These are phyloP conservation scores for Starmera amethionina DNA, from an alignment of 805 yeast genomes.

Conservation along the genomic window DNA sequence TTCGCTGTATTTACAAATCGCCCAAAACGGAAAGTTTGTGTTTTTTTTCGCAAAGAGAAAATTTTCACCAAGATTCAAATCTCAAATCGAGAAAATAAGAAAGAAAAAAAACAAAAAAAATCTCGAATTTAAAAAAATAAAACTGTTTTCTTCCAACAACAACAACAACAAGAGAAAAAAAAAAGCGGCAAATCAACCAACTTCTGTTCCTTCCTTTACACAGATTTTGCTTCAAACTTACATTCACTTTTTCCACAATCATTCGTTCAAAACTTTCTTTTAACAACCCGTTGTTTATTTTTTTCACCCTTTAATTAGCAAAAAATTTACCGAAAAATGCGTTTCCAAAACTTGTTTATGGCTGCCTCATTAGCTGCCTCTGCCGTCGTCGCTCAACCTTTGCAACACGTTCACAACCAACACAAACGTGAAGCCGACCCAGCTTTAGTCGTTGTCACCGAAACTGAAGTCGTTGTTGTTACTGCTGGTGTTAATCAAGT, in stretches of 20 bases:
- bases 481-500: slow-evolving; percentile 31
- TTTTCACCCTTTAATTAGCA: no score
- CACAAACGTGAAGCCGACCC: slow-evolving; percentile 38
- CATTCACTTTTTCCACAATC: slow-evolving; percentile 6
- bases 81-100: no score
- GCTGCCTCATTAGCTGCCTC: slow-evolving; percentile 30
- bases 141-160: no score
- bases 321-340: slow-evolving; percentile 23
- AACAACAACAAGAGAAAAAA: no score
- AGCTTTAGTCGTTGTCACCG: slow-evolving; percentile 33
- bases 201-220: slow-evolving; percentile 24
- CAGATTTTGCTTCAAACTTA: slow-evolving; percentile 11
- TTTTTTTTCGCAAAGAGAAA: no score
- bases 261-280: slow-evolving; percentile 2
- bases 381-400: slow-evolving; percentile 49
- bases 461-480: slow-evolving; percentile 39
- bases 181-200: slow-evolving; percentile 4
- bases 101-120: no score
- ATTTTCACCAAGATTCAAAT: no score
- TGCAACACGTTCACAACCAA: slow-evolving; percentile 50
- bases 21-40: no score
- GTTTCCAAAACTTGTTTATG: slow-evolving; percentile 35
- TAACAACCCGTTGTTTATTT: not conserved
- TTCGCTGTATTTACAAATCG: no score
- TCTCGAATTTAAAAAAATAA: no score